Evolutionary conservation across 495 filamentous ascomycete genomes (phyloP), one percentile per base, ranked within the genome.

Genomic region (Penicillium silybi): DNA sequence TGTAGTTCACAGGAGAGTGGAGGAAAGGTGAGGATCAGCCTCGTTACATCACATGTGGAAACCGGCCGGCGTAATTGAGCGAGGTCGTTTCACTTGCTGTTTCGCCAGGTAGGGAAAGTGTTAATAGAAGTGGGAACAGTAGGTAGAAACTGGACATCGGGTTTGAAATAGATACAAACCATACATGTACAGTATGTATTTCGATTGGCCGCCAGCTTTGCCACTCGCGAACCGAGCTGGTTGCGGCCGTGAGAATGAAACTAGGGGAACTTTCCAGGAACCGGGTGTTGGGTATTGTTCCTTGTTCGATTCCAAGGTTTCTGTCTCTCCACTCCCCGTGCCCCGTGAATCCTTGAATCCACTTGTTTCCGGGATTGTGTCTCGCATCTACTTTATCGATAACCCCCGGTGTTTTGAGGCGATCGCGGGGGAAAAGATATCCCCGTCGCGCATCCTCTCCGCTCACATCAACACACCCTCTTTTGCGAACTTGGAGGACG

Each of bases 211-310:
- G 37, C 38, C 53, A 41, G 38, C 53, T 44, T 46, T 25, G 27
- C 27, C 20, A 40, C 41, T 52, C 32, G 39, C 41, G 44, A 51
- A 48, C 48, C 50, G 54, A 61, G 58, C 58, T 62, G 58, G 55
- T 58, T 58, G 51, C 52, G 55, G 54, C 46, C 41, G 46, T 6
- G 2, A 6, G 3, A 6, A 3, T 46, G 44, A 22, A 26, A 22
- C 27, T 19, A 17, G 13, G 27, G 39, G 35, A 17, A 27, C 37
- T 47, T 38, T 52, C 43, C 41, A 46, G 44, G 49, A 52, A 47
- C 44, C 37, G 29, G 27, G n/a, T n/a, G n/a, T n/a, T n/a, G 20
- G 5, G 18, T 32, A 13, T 3, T 32, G 3, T 32, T 13, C 10
- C 11, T 10, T 10, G 29, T 32, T 13, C 11, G 29, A 32, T 32